Evolutionary conservation across 225 moss, liverwort and hornwort genomes (phyloP).

Genomic region (Polytrichum commune): DNA sequence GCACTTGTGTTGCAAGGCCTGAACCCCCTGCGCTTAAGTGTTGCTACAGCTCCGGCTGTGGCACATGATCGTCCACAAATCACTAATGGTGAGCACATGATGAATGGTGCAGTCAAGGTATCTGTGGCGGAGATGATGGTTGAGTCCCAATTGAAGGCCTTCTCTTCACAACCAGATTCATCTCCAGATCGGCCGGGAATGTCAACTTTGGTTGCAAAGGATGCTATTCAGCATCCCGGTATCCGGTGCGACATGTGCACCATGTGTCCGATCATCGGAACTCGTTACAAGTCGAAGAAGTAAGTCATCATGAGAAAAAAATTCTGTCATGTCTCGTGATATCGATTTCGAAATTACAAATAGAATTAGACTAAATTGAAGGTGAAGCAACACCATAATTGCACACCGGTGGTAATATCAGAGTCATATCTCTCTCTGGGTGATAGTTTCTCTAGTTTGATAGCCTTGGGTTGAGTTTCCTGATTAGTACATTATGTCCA

Average conservation of each 20-base stretch:
- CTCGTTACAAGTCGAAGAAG: constrained; percentile 78
- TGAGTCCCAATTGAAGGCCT: constrained; percentile 1
- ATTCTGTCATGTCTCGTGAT: too few species aligned
- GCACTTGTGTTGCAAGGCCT: constrained; percentile 62
- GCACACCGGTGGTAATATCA: too few species aligned
- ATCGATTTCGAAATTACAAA: too few species aligned
- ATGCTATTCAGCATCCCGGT: constrained; percentile 45
- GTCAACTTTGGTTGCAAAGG: constrained; percentile 11
- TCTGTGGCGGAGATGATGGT: constrained; percentile 3
- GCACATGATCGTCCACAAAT: background rate
- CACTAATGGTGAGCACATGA: background rate
- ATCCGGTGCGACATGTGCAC: constrained; percentile 76
- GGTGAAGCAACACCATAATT: too few species aligned
- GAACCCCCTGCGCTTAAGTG: constrained; percentile 74
- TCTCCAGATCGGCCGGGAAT: background rate
- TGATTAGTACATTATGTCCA: background rate
- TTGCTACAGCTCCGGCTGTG: constrained; percentile 9
- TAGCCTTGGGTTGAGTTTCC: too few species aligned
- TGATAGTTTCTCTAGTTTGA: too few species aligned
- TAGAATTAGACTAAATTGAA: too few species aligned
- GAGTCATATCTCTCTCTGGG: too few species aligned
- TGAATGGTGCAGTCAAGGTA: constrained; percentile 5
- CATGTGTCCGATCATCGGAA: constrained; percentile 65
- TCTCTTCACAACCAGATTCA: constrained; percentile 1
- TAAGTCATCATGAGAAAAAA: constrained; percentile 21